Conservation (phyloP, 768 basidiomycete species). For the Phlebiopsis flavidoalba region DNA sequence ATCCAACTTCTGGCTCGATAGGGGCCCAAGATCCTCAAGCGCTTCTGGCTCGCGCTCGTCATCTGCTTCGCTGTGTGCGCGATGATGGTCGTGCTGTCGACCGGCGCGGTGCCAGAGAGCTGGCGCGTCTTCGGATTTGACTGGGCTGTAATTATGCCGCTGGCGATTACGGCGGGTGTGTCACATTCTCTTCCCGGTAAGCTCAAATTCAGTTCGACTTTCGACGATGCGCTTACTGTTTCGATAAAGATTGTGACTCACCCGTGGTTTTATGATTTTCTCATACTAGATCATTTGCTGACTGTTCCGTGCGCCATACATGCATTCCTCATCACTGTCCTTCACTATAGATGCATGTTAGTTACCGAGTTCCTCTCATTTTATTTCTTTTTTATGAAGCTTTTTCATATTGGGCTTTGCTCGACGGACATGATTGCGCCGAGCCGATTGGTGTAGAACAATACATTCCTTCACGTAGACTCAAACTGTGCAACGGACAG, state of each 20-base stretch:
- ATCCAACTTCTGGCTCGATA: slow-evolving; percentile 90
- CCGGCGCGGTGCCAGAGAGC: slow-evolving; percentile 47
- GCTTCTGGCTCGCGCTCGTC: slow-evolving; percentile 65
- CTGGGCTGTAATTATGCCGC: slow-evolving; percentile 78
- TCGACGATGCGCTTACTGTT: background rate
- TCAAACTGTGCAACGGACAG: too few species aligned
- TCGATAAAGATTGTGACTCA: slow-evolving; percentile 66
- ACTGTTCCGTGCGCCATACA: too few species aligned
- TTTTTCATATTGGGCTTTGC: too few species aligned
- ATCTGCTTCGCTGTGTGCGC: slow-evolving; percentile 47
- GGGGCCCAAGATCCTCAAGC: slow-evolving; percentile 75
- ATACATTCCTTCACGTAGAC: too few species aligned
- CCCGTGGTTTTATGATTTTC: slow-evolving; percentile 87
- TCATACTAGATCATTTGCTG: slow-evolving; percentile 33
- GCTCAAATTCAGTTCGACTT: slow-evolving; percentile 23
- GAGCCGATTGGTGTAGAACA: too few species aligned
- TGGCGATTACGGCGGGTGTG: slow-evolving; percentile 61
- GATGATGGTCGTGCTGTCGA: slow-evolving; percentile 53
- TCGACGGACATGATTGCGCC: too few species aligned
- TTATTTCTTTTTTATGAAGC: too few species aligned
- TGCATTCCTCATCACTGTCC: too few species aligned
- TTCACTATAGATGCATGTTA: too few species aligned
- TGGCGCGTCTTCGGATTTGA: slow-evolving; percentile 59
- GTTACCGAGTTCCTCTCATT: too few species aligned
- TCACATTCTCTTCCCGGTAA: slow-evolving; percentile 72